Base-by-base conservation (phyloP, 768 basidiomycete species). In the Rhizopogon rudus region DNA sequence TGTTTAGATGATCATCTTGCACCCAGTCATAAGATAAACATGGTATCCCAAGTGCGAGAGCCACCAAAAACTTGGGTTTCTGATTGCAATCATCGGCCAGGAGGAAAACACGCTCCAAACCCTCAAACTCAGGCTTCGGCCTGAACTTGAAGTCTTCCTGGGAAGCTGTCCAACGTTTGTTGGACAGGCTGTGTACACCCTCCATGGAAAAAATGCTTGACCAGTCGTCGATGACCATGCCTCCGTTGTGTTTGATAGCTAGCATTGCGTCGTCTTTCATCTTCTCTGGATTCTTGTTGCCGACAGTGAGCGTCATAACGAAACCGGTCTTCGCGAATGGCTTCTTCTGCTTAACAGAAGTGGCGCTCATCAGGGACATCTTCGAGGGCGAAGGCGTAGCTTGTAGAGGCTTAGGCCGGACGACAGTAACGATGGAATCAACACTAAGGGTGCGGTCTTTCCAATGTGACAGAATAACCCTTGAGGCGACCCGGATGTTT, bases 31-130 rank as follows among this genome's bases (percentile, higher is more conserved):
- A 66, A 1, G 77, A 79, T 25, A 97, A 63, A 60, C 91, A 93
- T 3, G 94, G 94, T 51, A 97, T 84, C 10, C 93, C 93, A 40
- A 93, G 73, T 0, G 90, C 92, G 35, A 98, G 78, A 6, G 92
- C 89, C 3, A 86, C 77, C 52, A 96, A 74, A 63, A 81, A 93
- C 68, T 94, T 95, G 9, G 87, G 81, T 60, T 90, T 93, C 54
- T 82, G 80, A 60, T 77, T 82, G 8, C 77, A 66, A 13, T 83
- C 80, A 58, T 90, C 84, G 0, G 88, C 81, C 14, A 91, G 57
- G 40, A 91, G 73, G 68, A 90, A 89, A 22, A 87, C 75, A 13
- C 80, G 77, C 33, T 69, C 67, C 40, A 69, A 14, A 1, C 60
- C 57, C 48, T 49, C 48, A 8, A 49, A 49, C 14, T 80, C 66